Base-by-base conservation (phyloP, 179 eudicot genomes). In the Drosera spatulata region DNA sequence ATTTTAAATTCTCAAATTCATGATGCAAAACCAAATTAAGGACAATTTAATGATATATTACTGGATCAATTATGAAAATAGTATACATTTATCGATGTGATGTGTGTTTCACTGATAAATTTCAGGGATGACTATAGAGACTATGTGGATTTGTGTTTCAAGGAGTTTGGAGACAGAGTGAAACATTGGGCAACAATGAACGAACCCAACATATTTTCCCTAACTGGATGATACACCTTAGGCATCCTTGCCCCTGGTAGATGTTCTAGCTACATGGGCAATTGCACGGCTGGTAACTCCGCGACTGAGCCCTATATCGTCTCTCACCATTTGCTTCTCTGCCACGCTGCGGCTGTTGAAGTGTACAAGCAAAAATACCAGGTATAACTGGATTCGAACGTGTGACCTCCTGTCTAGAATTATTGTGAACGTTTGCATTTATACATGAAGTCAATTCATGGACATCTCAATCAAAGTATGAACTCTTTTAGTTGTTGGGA, bases 161-260 rank as follows among this genome's bases (percentile, higher is more conserved):
- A 22, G 33, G 33, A 22, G 33, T 22, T 22, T 1, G 33, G 33
- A 22, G 33, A 79, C 55, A 64, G 79, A 8, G 84, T 79, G 47
- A 79, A 76, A 57, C 39, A 60, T 22, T 79, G 84, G 84, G 2
- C 58, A 10, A 76, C 81, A 0, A 0, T 79, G 9, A 76, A 79
- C 37, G 81, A 73, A 64, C 74, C 80, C 3, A 65, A 59, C 4
- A 15, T 44, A 2, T 73, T 13, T 46, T 14, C 51, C 6, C 0
- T 3, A 0, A 6, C 0, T 38, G 81, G 79, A 15, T 77, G 79
- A 15, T 77, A 77, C 22, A 70, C 41, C 7, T 1, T 1, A 0
- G 81, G 81, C 13, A 2, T 0, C 3, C 10, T 12, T 10, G 81
- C 77, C 8, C 77, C 77, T 6, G 73, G 77, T 42, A 50, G 73